These are phyloP conservation scores for Hypoxylon sp. DNA, from an alignment of 2,329 filamentous ascomycete genomes.

Conservation along the genomic window DNA sequence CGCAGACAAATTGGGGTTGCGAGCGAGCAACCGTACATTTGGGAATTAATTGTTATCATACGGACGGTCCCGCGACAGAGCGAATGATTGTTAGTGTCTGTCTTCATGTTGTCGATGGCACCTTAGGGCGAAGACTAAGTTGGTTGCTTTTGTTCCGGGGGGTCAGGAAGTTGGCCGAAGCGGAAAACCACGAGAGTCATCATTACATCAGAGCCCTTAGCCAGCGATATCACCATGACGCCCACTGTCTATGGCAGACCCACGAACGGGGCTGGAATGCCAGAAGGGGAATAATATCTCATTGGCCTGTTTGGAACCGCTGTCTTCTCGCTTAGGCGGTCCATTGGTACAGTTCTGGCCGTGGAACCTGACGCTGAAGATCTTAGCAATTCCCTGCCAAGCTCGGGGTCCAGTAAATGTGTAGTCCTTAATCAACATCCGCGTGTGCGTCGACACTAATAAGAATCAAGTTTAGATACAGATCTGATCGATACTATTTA, in stretches of 20 bases:
- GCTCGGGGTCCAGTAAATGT: background rate
- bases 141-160: constrained; percentile 1
- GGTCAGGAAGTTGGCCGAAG: constrained; percentile 2
- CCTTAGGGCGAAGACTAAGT: background rate
- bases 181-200: constrained; percentile 28
- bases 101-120: background rate
- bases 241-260: background rate
- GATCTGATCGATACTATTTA: constrained; percentile 7
- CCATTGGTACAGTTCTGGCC: too few relatives aligned
- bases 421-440: background rate
- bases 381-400: background rate
- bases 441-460: background rate
- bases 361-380: too few relatives aligned
- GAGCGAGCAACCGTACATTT: background rate
- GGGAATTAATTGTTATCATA: constrained; percentile 3
- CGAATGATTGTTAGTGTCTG: background rate
- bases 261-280: background rate
- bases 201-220: constrained; percentile 39
- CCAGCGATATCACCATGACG: constrained; percentile 38
- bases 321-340: too few relatives aligned
- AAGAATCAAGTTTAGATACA: background rate
- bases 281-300: background rate
- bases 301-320: too few relatives aligned
- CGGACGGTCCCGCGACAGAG: background rate
- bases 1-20: background rate